Evolutionary conservation across 2,329 filamentous ascomycete genomes (phyloP).

Genomic region (Colletotrichum ledebouriae): DNA sequence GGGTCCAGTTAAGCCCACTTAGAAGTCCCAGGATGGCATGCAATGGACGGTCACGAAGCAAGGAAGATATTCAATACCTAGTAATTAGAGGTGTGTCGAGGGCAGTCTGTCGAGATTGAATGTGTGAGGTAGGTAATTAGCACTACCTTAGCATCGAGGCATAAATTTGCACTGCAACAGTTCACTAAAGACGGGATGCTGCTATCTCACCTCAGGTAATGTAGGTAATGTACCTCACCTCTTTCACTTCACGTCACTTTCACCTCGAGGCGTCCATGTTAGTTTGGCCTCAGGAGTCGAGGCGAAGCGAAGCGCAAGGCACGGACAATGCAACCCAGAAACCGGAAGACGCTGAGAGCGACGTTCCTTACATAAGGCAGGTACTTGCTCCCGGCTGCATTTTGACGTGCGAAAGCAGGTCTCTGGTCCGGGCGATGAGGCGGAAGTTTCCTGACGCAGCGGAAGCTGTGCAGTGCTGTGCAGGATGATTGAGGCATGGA

Average conservation of each 20-base stretch:
- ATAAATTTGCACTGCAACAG: neutral
- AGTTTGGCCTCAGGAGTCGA: constrained; percentile 5
- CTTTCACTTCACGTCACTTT: too few relatives aligned
- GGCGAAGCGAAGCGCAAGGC: constrained; percentile 24
- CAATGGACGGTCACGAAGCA: constrained; percentile 16
- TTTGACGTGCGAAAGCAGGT: constrained; percentile 1
- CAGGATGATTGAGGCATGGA: neutral
- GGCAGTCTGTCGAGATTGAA: neutral
- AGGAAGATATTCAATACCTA: constrained; percentile 5
- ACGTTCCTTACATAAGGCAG: constrained; percentile 29
- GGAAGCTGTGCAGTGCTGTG: constrained; percentile 26
- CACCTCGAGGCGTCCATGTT: neutral
- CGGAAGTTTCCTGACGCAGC: constrained; percentile 19
- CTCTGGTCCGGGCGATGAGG: neutral
- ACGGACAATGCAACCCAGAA: constrained; percentile 12
- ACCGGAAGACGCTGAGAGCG: constrained; percentile 2
- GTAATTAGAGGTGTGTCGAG: constrained; percentile 1
- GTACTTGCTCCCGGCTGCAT: constrained; percentile 16
- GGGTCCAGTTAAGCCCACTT: constrained; percentile 34
- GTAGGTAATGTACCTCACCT: neutral
- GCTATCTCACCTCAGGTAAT: neutral
- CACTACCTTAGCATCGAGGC: neutral
- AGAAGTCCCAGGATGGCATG: constrained; percentile 10
- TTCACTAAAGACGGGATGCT: too few relatives aligned
- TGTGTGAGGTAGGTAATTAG: too few relatives aligned